phyloP scores from a whole-genome alignment of 2,329 filamentous ascomycete genomes.

The Fusarium sp. region DNA sequence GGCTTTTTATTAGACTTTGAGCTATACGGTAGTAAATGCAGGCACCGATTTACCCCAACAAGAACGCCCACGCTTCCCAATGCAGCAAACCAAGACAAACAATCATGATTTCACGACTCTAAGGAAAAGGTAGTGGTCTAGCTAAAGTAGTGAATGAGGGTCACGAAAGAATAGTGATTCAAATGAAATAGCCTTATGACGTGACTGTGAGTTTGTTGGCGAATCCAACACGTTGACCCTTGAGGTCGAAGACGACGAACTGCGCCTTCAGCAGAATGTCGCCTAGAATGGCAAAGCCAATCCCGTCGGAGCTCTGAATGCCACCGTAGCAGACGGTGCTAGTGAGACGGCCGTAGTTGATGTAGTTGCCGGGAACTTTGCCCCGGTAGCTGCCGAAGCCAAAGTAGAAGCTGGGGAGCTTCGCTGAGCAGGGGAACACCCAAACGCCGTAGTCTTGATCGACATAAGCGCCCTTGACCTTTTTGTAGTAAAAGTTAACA shows the following conservation, averaged over 20 bases:
- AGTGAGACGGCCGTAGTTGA: constrained; percentile 49
- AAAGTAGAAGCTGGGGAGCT: constrained; percentile 56
- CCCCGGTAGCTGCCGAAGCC: constrained; percentile 48
- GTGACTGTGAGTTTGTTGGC: constrained; percentile 49
- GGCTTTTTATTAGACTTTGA: constrained; percentile 19
- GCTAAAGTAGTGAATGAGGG: neutral
- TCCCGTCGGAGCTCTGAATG: constrained; percentile 49
- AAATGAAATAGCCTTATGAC: neutral
- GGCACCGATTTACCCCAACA: constrained; percentile 5
- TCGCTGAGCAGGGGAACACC: constrained; percentile 64
- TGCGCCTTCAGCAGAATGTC: constrained; percentile 56
- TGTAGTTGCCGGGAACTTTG: constrained; percentile 49
- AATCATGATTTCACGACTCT: neutral
- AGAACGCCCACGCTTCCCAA: constrained; percentile 37
- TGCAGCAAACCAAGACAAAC: constrained; percentile 8
- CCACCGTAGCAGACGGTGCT: constrained; percentile 48
- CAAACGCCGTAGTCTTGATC: constrained; percentile 61
- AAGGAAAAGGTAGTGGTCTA: neutral
- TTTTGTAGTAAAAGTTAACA: constrained; percentile 67
- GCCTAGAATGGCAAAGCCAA: constrained; percentile 53
- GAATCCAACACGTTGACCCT: constrained; percentile 47
- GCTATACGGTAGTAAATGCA: constrained; percentile 14
- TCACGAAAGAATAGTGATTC: neutral
- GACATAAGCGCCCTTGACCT: constrained; percentile 61
- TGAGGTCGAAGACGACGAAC: constrained; percentile 54